phyloP scores from a whole-genome alignment of 495 filamentous ascomycete genomes.

The Penicilliopsis zonata region DNA sequence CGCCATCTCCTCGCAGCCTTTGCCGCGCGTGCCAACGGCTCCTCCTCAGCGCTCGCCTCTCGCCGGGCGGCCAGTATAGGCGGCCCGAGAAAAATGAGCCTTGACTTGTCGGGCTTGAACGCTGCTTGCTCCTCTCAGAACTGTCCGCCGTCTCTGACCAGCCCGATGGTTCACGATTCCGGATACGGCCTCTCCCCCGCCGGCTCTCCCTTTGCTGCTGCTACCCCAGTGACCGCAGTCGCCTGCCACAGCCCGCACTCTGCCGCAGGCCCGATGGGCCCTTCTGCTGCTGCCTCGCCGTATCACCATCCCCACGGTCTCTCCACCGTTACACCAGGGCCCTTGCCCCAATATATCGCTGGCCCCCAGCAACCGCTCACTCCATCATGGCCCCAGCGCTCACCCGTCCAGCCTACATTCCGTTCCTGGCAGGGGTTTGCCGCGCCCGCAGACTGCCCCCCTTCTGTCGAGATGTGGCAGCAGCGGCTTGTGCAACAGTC shows the following conservation, averaged over 20 bases:
- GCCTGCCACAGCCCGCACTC: constrained; percentile 14
- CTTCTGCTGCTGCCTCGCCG: constrained; percentile 2
- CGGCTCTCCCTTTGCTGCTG: constrained; percentile 12
- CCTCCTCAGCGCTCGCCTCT: too few relatives aligned
- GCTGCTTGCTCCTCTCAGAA: constrained; percentile 18
- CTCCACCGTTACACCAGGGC: constrained; percentile 14
- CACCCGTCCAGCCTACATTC: too few relatives aligned
- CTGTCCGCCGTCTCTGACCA: constrained; percentile 14
- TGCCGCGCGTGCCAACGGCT: constrained; percentile 14
- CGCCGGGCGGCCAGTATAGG: constrained; percentile 13
- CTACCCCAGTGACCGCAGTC: too few relatives aligned
- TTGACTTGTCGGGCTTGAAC: constrained; percentile 25
- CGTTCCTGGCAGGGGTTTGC: constrained; percentile 15
- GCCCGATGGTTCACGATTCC: constrained; percentile 12
- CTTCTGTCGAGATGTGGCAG: constrained; percentile 19
- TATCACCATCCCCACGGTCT: constrained; percentile 12
- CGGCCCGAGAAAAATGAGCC: constrained; percentile 28
- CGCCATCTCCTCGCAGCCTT: constrained; percentile 26
- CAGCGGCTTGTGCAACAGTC: constrained; percentile 21
- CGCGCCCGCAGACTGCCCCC: constrained; percentile 10
- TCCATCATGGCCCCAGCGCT: too few relatives aligned
- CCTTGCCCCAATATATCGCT: constrained; percentile 2
- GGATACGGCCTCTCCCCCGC: constrained; percentile 21
- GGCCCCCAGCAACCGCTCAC: constrained; percentile 1
- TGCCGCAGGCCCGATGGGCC: constrained; percentile 12